phyloP scores from a whole-genome alignment of 2,329 filamentous ascomycete species.

The Cyphellophora europaea region DNA sequence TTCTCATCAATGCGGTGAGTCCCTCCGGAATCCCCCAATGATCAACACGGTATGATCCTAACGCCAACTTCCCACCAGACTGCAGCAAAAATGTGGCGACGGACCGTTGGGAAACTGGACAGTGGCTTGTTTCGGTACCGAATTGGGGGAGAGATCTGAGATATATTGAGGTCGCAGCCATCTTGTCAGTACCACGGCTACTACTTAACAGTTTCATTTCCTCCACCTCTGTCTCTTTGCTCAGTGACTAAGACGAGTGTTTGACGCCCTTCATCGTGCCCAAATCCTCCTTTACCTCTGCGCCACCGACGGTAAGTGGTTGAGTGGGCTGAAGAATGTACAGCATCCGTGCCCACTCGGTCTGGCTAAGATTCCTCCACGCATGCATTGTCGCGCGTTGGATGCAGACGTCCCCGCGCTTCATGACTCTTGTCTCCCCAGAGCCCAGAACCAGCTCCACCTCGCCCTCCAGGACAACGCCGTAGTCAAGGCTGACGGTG shows the following conservation, averaged over 20 bases:
- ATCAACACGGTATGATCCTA: background rate
- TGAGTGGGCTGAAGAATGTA: conserved; percentile 11
- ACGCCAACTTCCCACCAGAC: background rate
- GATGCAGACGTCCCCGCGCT: conserved; percentile 42
- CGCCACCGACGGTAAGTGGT: conserved; percentile 4
- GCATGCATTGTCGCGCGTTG: conserved; percentile 37
- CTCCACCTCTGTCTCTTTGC: no score
- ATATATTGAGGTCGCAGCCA: no score
- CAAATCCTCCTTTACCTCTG: conserved; percentile 12
- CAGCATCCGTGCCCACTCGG: conserved; percentile 11
- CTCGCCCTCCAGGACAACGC: conserved; percentile 44
- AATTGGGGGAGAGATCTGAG: conserved; percentile 41
- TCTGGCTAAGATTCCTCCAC: conserved; percentile 27
- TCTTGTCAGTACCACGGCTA: no score
- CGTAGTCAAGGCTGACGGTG: conserved; percentile 45
- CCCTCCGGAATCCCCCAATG: no score
- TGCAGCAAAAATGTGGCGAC: conserved; percentile 33
- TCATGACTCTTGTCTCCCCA: conserved; percentile 36
- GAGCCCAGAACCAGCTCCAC: conserved; percentile 43
- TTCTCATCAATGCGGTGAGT: conserved; percentile 35
- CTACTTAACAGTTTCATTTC: no score
- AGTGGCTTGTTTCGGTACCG: conserved; percentile 40
- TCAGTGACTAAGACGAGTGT: no score
- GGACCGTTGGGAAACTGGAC: conserved; percentile 40
- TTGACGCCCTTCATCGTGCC: no score